Base-by-base conservation (phyloP, 805 yeast species). In the Teunomyces gatunensis region DNA sequence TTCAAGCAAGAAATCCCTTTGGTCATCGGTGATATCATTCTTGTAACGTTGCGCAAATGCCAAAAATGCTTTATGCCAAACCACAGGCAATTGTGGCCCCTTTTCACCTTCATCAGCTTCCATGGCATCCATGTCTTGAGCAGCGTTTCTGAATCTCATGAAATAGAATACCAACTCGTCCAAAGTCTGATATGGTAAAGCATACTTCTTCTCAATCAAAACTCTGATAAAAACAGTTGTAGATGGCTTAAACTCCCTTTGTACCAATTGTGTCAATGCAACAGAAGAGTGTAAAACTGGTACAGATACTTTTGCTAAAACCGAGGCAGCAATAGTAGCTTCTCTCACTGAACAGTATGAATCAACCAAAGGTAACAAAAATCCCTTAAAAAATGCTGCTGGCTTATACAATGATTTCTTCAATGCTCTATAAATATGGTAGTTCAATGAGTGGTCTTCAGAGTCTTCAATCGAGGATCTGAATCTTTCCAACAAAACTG, bases 21-120 rank as follows among this genome's bases (percentile, higher is more conserved):
- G 99, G 64, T 94, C 99, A 58, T 89, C 96, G n/a, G 99, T 94
- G 49, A 94, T 89, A 74, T 94, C 99, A 63, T 94, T 92, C 67
- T 92, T 94, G 65, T 94, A 94, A 54, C 97, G 79, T 71, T 91
- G 97, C 30, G 97, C 96, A 73, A 94, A 94, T 1, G 94, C 85
- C 48, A 94, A 75, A 62, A 94, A 87, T 2, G 97, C 92, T 66
- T 92, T 96, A 66, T 95, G 98, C 98, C 99, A 94, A 32, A 92
- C 92, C 13, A 94, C 87, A 6, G 99, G 98, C 62, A 94, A 76
- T 43, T 79, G 79, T 21, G 85, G 83, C n/a, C 68, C 69, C 12
- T 57, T 59, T 11, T 62, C 71, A 39, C 64, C 73, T 7, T 60
- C 56, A 36, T 66, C 62, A 17, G 57, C 63, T 32, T 47, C 77